Conservation (phyloP, 1,284 basidiomycete genomes). For the Cutaneotrichosporon sp. region DNA sequence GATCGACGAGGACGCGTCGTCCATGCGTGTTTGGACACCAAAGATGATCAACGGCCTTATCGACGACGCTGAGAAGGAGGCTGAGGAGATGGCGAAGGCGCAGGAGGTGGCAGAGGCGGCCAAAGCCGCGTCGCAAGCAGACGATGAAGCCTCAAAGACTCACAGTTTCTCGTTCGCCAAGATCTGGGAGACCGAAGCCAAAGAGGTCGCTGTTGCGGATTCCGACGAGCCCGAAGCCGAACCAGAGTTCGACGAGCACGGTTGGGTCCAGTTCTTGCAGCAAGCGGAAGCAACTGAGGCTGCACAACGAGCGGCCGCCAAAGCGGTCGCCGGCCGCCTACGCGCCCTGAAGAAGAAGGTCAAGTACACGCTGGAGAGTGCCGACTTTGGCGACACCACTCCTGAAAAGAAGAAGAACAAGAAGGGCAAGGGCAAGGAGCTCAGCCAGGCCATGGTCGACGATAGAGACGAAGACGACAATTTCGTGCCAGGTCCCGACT, state of each 20-base stretch:
- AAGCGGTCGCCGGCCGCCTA: conserved; percentile 6
- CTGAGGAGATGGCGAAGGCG: conserved; percentile 57
- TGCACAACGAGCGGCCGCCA: not conserved
- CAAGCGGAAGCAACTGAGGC: conserved; percentile 8
- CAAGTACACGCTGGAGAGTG: conserved; percentile 9
- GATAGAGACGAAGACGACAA: conserved; percentile 4
- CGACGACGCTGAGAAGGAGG: conserved; percentile 74
- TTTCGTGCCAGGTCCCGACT: not conserved
- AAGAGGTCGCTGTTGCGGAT: conserved; percentile 64
- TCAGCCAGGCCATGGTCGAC: not conserved
- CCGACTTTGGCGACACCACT: not conserved
- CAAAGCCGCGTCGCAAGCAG: conserved; percentile 24
- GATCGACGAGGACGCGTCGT: conserved; percentile 46
- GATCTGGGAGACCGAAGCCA: conserved; percentile 77
- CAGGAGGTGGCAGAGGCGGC: conserved; percentile 39
- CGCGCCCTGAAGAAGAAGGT: conserved; percentile 13
- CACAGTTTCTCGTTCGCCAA: conserved; percentile 78
- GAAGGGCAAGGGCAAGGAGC: conserved; percentile 18
- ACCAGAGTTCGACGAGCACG: conserved; percentile 58
- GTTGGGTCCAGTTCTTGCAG: conserved; percentile 62
- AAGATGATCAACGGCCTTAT: conserved; percentile 77
- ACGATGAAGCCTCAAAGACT: conserved; percentile 18
- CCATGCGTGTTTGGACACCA: conserved; percentile 62
- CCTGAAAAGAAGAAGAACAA: conserved; percentile 8
- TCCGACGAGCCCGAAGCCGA: conserved; percentile 57